Evolutionary conservation across 2,329 filamentous ascomycete species (phyloP).

Genomic region (Diplodia sapinea): DNA sequence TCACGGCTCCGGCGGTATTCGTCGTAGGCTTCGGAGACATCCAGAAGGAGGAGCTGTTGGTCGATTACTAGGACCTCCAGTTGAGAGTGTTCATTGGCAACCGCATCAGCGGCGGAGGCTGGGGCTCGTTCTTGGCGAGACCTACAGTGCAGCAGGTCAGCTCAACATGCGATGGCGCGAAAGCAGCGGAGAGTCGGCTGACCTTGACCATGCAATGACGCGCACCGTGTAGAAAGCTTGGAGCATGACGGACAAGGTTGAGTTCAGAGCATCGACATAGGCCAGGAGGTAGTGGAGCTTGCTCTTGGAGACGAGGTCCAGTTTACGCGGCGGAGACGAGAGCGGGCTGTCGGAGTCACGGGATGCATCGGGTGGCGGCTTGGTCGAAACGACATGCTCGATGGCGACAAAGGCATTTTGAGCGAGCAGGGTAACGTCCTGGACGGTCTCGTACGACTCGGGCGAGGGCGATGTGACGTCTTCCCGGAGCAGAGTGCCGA

Average conservation of each 20-base stretch:
- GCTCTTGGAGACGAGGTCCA: conserved; percentile 33
- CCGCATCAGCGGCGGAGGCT: conserved; percentile 38
- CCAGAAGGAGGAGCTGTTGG: conserved; percentile 46
- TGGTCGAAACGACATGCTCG: conserved; percentile 36
- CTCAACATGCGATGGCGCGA: not conserved
- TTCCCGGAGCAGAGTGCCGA: conserved; percentile 47
- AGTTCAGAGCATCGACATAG: conserved; percentile 45
- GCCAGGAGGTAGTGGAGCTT: conserved; percentile 43
- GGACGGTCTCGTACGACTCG: conserved; percentile 44
- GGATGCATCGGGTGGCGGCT: conserved; percentile 11
- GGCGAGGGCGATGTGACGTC: conserved; percentile 46
- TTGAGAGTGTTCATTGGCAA: conserved; percentile 46
- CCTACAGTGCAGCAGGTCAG: conserved; percentile 16
- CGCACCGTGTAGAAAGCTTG: conserved; percentile 48
- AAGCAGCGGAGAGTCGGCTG: conserved; percentile 32
- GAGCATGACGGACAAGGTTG: conserved; percentile 47
- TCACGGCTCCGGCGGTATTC: conserved; percentile 24
- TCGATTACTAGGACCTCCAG: conserved; percentile 48
- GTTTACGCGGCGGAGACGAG: conserved; percentile 29
- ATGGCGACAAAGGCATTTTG: conserved; percentile 41
- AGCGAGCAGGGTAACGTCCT: conserved; percentile 44
- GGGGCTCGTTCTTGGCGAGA: conserved; percentile 27
- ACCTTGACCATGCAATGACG: conserved; percentile 48
- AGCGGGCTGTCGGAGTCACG: conserved; percentile 23
- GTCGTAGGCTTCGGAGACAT: conserved; percentile 30